Percentiles rank a stretch among this genome's conserved stretches.
Evolutionary conservation across 306 rosid genomes (phyloP).

Genomic region (Delonix regia): DNA sequence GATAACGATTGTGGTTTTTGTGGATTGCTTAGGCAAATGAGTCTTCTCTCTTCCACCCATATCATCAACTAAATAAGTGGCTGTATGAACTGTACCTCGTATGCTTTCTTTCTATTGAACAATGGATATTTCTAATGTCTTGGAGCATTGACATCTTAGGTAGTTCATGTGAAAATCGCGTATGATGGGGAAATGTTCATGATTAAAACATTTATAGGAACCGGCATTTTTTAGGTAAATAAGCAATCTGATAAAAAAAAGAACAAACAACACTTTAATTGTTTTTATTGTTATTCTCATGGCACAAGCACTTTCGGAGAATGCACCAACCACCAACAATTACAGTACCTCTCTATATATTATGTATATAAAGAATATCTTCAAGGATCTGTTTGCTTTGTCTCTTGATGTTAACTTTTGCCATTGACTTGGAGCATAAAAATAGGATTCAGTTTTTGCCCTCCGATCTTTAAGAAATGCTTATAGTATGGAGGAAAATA

Average conservation of each 20-base stretch:
- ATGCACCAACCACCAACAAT: conserved; percentile 37
- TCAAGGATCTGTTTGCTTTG: conserved; percentile 43
- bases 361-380: conserved; percentile 28
- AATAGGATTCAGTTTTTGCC: conserved; percentile 24
- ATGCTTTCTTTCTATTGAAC: background rate
- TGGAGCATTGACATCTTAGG: background rate
- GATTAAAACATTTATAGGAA: conserved; percentile 31
- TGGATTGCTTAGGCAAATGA: background rate
- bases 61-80: conserved; percentile 5
- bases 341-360: background rate
- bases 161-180: conserved; percentile 25
- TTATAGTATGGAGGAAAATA: conserved; percentile 46
- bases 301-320: conserved; percentile 35
- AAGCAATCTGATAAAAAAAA: conserved; percentile 15
- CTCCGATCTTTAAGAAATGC: conserved; percentile 27
- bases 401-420: conserved; percentile 45
- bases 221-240: conserved; percentile 29
- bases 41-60: background rate
- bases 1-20: background rate
- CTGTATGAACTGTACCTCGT: background rate
- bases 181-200: conserved; percentile 22
- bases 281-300: conserved; percentile 7
- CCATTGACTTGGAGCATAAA: conserved; percentile 19
- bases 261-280: background rate
- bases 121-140: background rate